A percentile compares a stretch with the other conserved stretches of the same genome.
Evolutionary conservation across 148 eudicot genomes (phyloP).

Genomic region (Simmondsia chinensis): DNA sequence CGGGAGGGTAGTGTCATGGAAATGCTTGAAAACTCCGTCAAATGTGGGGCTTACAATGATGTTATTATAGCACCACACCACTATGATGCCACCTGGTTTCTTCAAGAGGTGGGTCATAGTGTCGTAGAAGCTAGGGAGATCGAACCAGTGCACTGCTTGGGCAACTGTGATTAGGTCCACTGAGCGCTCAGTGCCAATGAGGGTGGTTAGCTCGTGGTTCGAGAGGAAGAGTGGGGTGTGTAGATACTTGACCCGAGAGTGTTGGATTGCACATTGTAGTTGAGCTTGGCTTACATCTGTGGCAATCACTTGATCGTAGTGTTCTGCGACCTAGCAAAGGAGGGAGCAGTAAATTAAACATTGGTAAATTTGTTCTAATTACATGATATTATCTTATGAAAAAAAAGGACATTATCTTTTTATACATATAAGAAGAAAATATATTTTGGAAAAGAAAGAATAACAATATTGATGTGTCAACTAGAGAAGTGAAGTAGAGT

Average conservation of each 20-base stretch:
- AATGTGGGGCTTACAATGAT: constrained; percentile 28
- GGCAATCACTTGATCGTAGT: constrained; percentile 56
- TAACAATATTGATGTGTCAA: too few relatives aligned
- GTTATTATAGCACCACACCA: constrained; percentile 65
- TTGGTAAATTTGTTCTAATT: too few relatives aligned
- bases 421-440: too few relatives aligned
- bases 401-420: too few relatives aligned
- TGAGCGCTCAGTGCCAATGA: constrained; percentile 17
- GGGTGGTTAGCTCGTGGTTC: constrained; percentile 16
- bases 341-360: too few relatives aligned
- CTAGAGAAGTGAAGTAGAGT: too few relatives aligned
- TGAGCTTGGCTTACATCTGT: constrained; percentile 60
- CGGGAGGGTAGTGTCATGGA: constrained; percentile 26
- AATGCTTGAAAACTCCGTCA: constrained; percentile 31
- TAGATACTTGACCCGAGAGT: constrained; percentile 40
- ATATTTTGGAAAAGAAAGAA: too few relatives aligned
- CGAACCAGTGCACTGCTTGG: constrained; percentile 71
- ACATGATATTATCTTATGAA: too few relatives aligned
- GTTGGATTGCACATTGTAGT: constrained; percentile 50
- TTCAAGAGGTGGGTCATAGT: constrained; percentile 40
- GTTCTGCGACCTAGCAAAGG: constrained; percentile 40
- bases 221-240: constrained; percentile 34
- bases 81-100: constrained; percentile 58
- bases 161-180: constrained; percentile 54
- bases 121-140: constrained; percentile 37